A percentile compares a stretch with the other conserved stretches of the same genome.
These are phyloP conservation scores for Castanea crenata DNA, from an alignment of 306 rosid genomes.

Conservation along the genomic window DNA sequence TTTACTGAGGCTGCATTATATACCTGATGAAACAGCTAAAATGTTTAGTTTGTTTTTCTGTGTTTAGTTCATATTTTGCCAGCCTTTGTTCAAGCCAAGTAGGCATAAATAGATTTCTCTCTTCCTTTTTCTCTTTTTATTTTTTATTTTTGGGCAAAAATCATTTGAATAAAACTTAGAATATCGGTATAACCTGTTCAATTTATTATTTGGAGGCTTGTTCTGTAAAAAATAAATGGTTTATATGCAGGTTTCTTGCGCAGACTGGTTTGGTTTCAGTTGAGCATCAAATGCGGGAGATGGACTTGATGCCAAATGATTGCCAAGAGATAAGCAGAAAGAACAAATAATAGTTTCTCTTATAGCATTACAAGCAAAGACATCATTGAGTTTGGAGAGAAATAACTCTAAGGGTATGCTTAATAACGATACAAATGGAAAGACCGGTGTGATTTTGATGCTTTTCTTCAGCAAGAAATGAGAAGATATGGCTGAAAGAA, in stretches of 20 bases:
- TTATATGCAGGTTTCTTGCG: constrained; percentile 73
- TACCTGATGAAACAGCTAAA: not conserved
- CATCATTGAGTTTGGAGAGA: constrained; percentile 19
- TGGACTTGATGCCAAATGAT: constrained; percentile 51
- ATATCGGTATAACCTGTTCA: not conserved
- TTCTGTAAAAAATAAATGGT: constrained; percentile 7
- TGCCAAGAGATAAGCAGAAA: constrained; percentile 36
- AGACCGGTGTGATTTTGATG: not conserved
- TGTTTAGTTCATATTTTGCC: not conserved
- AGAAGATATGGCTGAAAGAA: constrained; percentile 2
- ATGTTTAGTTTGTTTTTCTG: not conserved
- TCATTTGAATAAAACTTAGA: not conserved
- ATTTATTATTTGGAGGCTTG: constrained; percentile 4
- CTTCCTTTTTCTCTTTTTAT: no score
- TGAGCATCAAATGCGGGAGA: constrained; percentile 81
- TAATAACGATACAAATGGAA: not conserved
- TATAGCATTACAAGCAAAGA: constrained; percentile 23
- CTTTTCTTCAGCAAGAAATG: constrained; percentile 15
- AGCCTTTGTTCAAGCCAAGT: not conserved
- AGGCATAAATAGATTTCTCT: not conserved
- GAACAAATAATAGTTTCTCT: constrained; percentile 25
- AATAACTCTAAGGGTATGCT: constrained; percentile 11
- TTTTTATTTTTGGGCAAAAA: not conserved
- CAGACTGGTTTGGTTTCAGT: constrained; percentile 80
- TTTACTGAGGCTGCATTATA: not conserved